Conservation (phyloP, 345 rosid species). For the Eucalyptus fibrosa region DNA sequence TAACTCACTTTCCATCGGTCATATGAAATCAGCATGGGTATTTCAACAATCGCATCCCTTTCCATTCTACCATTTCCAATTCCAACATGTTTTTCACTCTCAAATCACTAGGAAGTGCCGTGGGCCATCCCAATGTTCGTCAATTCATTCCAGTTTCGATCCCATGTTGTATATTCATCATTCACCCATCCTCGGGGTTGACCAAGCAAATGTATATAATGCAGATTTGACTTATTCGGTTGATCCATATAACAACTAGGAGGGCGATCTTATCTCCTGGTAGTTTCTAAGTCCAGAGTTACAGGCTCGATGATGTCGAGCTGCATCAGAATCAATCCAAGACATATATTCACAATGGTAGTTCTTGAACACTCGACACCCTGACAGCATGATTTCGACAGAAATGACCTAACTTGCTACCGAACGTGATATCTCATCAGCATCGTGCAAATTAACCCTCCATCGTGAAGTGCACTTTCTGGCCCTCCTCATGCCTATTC, state of each 20-base stretch:
- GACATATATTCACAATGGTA: neutral
- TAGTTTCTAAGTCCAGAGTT: neutral
- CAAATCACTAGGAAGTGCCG: neutral
- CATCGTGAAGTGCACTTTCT: neutral
- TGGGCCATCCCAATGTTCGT: neutral
- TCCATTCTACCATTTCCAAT: neutral
- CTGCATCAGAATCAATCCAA: neutral
- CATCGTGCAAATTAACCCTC: neutral
- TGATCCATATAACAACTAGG: neutral
- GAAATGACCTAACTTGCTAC: neutral
- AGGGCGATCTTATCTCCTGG: neutral
- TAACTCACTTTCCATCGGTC: neutral
- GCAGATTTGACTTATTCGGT: neutral
- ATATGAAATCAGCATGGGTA: neutral
- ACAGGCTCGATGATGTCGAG: neutral
- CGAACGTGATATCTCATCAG: neutral
- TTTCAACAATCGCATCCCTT: neutral
- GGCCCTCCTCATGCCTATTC: neutral
- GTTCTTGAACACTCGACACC: neutral
- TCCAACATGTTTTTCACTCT: neutral
- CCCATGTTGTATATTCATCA: neutral
- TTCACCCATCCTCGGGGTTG: neutral
- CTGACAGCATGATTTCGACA: neutral
- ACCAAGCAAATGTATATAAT: neutral
- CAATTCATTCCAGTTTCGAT: neutral